Evolutionary conservation across 306 rosid species (phyloP), one percentile per base, ranked within the genome.

Genomic region (Cicer arietinum): DNA sequence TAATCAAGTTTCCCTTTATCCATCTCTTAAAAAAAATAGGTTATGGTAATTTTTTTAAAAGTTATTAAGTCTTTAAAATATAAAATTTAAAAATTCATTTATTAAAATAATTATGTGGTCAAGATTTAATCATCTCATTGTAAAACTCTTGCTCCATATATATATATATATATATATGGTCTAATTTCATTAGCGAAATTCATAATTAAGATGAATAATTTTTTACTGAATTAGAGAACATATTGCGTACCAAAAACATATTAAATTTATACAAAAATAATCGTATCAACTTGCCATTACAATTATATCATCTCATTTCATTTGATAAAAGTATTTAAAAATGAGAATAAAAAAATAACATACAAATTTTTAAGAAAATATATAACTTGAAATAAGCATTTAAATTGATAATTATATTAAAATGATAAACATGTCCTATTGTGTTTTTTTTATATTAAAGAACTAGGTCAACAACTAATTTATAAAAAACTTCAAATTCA

Each of bases 81-180:
- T 51, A 51, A 51, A 51, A n/a, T n/a, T 51, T 51, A 51, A 51
- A 51, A 51, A 51, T 51, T 7, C 57, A 51, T 51, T 18, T n/a
- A 51, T 14, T 14, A 8, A 7, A 51, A 47, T 6, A 0, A 25
- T 25, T 25, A 25, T 25, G 35, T 25, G 35, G 35, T 25, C 4
- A 25, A 25, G 4, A 25, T 25, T 25, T 25, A 25, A 25, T 4
- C 2, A 0, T 25, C 4, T 25, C 3, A 3, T 25, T 1, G 4
- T 25, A 25, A 25, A 25, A 25, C 35, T 25, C 35, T 25, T 25
- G 3, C 30, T 25, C 3, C 3, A 2, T 25, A 25, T 25, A 25
- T 25, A 25, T 25, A 22, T 22, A 18, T 14, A 14, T 14, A 14
- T 14, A 14, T 14, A 14, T 14, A 14, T 14, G 16, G 16, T 14